Evolutionary conservation across 2,329 filamentous ascomycete species (phyloP).

Genomic region (Ramichloridium luteum): DNA sequence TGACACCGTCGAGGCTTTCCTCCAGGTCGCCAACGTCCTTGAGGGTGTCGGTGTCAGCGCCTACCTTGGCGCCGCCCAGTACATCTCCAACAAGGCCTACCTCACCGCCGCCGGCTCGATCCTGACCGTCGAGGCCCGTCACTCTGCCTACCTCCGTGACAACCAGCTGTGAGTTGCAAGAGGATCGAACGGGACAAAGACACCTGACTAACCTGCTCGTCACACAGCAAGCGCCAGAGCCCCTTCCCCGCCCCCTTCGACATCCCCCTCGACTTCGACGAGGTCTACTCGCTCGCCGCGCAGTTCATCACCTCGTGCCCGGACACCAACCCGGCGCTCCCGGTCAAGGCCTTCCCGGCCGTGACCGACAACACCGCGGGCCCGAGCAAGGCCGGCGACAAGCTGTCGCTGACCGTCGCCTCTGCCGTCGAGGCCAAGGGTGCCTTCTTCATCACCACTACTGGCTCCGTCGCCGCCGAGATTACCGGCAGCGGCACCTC

Average conservation of each 20-base stretch:
- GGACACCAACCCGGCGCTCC: constrained; percentile 34
- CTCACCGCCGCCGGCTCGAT: constrained; percentile 51
- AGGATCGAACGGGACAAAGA: no score
- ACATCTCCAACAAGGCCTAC: constrained; percentile 45
- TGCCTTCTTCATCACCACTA: constrained; percentile 17
- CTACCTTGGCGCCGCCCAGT: constrained; percentile 50
- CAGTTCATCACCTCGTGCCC: constrained; percentile 50
- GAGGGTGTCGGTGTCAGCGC: constrained; percentile 47
- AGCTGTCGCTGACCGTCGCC: constrained; percentile 14
- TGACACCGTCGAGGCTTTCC: constrained; percentile 31
- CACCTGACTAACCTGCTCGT: no score
- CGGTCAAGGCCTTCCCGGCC: constrained; percentile 38
- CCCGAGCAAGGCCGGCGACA: constrained; percentile 1
- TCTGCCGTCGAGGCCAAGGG: constrained; percentile 11
- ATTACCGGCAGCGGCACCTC: constrained; percentile 11
- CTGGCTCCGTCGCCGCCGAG: constrained; percentile 14
- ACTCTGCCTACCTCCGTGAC: constrained; percentile 45
- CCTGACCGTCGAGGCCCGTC: constrained; percentile 52
- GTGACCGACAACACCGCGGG: constrained; percentile 6
- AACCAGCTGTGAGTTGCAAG: no score
- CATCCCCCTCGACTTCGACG: constrained; percentile 44
- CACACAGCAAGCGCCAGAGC: constrained; percentile 26
- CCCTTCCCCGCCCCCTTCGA: constrained; percentile 47
- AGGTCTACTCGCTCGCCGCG: constrained; percentile 52
- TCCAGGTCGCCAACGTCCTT: constrained; percentile 41